phyloP scores from a whole-genome alignment of 257 asterid species.

The Prunella vulgaris region DNA sequence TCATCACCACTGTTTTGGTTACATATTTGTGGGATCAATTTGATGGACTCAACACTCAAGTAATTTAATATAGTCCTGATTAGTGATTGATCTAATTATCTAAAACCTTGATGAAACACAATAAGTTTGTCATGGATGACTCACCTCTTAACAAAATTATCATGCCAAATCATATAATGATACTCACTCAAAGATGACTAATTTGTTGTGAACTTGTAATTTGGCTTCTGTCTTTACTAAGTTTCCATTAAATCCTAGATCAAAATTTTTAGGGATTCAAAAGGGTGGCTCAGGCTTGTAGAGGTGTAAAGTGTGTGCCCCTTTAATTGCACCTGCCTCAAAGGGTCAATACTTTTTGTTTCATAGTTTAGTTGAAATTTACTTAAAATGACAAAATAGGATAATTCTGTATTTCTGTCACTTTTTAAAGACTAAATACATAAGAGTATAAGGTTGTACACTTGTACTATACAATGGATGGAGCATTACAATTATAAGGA shows the following conservation, averaged over 20 bases:
- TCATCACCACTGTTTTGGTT: not conserved
- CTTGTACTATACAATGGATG: not conserved
- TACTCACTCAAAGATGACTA: not conserved
- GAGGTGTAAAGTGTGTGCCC: not conserved
- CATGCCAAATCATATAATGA: too few relatives aligned
- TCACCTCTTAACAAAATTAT: not conserved
- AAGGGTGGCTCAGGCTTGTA: not conserved
- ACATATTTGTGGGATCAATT: not conserved
- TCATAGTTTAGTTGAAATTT: not conserved
- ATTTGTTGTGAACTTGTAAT: not conserved
- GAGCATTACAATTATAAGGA: not conserved
- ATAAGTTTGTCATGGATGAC: not conserved
- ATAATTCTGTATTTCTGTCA: not conserved
- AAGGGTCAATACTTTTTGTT: not conserved
- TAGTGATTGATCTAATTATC: not conserved
- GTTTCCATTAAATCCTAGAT: not conserved
- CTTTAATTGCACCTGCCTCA: not conserved
- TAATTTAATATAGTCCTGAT: not conserved
- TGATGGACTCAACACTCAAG: not conserved
- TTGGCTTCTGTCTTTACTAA: not conserved
- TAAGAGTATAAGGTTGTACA: not conserved
- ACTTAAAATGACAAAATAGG: not conserved
- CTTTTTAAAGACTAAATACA: not conserved
- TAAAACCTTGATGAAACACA: not conserved
- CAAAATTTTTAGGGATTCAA: not conserved